These are phyloP conservation scores for Inga leiocalycina DNA, from an alignment of 306 rosid genomes.

Conservation along the genomic window DNA sequence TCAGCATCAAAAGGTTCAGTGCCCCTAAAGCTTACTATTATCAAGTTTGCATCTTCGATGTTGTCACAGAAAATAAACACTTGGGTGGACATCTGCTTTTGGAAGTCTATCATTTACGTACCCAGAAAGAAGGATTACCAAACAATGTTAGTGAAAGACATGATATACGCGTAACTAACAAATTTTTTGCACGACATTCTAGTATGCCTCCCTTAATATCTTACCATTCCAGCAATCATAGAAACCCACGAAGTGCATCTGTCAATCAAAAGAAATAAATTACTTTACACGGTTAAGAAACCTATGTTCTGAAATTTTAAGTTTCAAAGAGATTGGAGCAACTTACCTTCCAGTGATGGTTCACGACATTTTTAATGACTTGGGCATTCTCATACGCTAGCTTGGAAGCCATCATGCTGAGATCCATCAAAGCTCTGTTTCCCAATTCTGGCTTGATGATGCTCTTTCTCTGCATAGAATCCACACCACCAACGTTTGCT, in stretches of 20 bases:
- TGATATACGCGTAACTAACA: not conserved
- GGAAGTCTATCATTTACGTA: slow-evolving; percentile 48
- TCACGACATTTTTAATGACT: slow-evolving; percentile 45
- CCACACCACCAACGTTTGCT: slow-evolving; percentile 15
- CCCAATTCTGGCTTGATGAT: slow-evolving; percentile 32
- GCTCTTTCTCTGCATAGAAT: slow-evolving; percentile 33
- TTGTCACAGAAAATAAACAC: slow-evolving; percentile 73
- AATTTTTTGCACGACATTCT: not conserved
- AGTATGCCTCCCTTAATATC: slow-evolving; percentile 10
- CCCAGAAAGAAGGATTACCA: not conserved
- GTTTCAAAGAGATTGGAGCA: not conserved
- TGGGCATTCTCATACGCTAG: slow-evolving; percentile 65
- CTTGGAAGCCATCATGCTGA: slow-evolving; percentile 69
- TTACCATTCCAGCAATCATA: slow-evolving; percentile 78
- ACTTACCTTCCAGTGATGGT: slow-evolving; percentile 66
- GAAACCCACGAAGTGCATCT: slow-evolving; percentile 82
- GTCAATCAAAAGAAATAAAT: slow-evolving; percentile 24
- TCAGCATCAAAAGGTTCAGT: slow-evolving; percentile 75
- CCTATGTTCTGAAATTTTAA: not conserved
- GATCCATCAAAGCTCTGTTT: slow-evolving; percentile 54
- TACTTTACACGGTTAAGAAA: not conserved
- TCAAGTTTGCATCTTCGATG: slow-evolving; percentile 64
- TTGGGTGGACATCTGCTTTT: slow-evolving; percentile 52
- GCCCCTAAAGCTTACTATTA: slow-evolving; percentile 76
- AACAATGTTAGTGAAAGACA: not conserved